Evolutionary conservation across 192 early-diverging fungal species (phyloP).

Genomic region (Umbelopsis sp.): DNA sequence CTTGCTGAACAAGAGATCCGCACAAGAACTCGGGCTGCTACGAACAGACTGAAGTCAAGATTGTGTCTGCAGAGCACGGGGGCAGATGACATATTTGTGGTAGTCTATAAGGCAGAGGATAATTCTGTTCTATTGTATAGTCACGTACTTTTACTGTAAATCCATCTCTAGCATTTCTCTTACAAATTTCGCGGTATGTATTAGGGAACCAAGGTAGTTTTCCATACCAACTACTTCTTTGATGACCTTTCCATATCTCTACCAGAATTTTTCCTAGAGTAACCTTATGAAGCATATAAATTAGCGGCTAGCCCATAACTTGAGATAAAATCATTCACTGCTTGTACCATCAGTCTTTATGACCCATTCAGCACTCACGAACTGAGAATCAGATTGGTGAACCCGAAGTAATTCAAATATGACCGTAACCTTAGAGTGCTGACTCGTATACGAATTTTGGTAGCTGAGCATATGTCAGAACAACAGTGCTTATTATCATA

Average conservation of each 20-base stretch:
- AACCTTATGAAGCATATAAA: neutral
- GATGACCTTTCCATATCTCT: neutral
- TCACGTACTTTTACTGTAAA: neutral
- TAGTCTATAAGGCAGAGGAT: neutral
- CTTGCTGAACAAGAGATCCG: neutral
- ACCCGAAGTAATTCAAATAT: neutral
- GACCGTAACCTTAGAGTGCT: neutral
- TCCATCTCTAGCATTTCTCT: neutral
- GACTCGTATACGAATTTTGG: neutral
- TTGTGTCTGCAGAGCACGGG: neutral
- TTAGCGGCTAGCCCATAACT: neutral
- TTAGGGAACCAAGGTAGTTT: neutral
- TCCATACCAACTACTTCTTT: neutral
- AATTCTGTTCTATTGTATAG: neutral
- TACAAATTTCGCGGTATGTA: neutral
- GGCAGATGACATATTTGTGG: neutral
- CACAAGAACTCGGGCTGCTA: neutral
- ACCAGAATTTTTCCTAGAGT: neutral
- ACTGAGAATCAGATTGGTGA: neutral
- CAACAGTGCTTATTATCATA: no score
- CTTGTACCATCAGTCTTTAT: neutral
- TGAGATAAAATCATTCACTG: no score
- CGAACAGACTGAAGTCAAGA: neutral
- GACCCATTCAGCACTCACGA: neutral
- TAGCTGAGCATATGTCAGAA: neutral